Base-by-base conservation (phyloP, 2,329 filamentous ascomycete species). In the Penicillium sp. region DNA sequence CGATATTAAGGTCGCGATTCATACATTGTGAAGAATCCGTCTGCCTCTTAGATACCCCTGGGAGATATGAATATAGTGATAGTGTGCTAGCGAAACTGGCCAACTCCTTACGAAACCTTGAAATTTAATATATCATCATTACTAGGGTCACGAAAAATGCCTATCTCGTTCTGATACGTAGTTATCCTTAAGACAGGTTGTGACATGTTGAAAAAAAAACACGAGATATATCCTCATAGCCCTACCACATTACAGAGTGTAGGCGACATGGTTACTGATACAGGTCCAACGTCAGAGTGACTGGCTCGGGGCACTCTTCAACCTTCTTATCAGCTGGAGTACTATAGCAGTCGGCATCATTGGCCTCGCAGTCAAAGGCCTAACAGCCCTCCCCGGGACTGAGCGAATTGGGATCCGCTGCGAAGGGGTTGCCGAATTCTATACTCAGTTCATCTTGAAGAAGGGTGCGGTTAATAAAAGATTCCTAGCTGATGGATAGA, bases 401-500 rank as follows among this genome's bases (percentile, higher is more conserved):
- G n/a, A 66, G 61, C 25, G 62, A 61, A 56, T 66, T 66, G 17
- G 56, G 48, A 33, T 52, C 47, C 37, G 58, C 61, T 35, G 64
- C 62, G 46, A 66, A 66, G 38, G 62, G 64, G 48, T 66, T 66
- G 12, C 64, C 64, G 58, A 57, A 66, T 54, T 66, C 58, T 9
- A 59, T 58, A 53, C 60, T 66, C 19, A 66, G 30, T 50, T 66
- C 61, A 50, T 66, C 64, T 66, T 16, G 26, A 54, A 57, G 37
- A 48, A 50, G 5, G 19, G 37, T 31, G 16, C 10, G 9, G 53
- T 65, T 53, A 64, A 33, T 51, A 37, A 49, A 48, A 42, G 9
- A 51, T 53, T 43, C 16, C 22, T 48, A 31, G 43, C 36, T 31
- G 40, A 37, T 10, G 50, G 36, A 42, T 49, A 49, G 17, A 58